Base-by-base conservation (phyloP, 441 rosid genomes). In the Adansonia grandidieri region DNA sequence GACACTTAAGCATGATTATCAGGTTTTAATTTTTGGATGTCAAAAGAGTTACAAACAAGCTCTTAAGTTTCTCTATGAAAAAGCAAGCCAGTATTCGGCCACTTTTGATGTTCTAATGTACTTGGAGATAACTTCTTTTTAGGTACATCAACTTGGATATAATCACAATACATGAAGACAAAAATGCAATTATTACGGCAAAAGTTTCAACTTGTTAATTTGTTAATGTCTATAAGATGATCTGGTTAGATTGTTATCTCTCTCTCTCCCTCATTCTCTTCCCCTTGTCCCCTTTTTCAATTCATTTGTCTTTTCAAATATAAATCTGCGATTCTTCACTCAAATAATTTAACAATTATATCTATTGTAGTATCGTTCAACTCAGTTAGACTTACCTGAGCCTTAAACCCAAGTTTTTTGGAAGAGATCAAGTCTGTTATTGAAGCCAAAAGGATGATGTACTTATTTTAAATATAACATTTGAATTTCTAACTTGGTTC, bases 201-300 rank as follows among this genome's bases (percentile, higher is more conserved):
- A 15, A 64, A 32, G 9, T 64, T 32, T 15, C 68, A 32, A 64
- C 11, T 64, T 32, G 17, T 63, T 64, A 64, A 64, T 64, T 14
- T 50, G 13, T 70, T 70, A 48, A 70, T 68, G 60, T 50, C 60
- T 14, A 13, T 70, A 22, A 70, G 19, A 48, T 70, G 42, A 20
- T 69, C 6, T 69, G 57, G 53, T 69, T 22, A 42, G 58, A 70
- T 70, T 20, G 44, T 62, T 70, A 70, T 70, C 67, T 70, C 2
- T 13, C 6, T 13, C 22, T 44, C 58, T 10, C 44, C 22, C 4
- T 14, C 14, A 6, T 24, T 22, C 45, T 70, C 8, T 45, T 45
- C 54, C 37, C 17, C 53, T 66, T 66, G 53, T 20, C 13, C 3
- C 17, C 15, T 11, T 68, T 68, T 10, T 45, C 72, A 5, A n/a